Conservation (phyloP, 371 early-diverging fungal genomes). For the Mortierella sp. region DNA sequence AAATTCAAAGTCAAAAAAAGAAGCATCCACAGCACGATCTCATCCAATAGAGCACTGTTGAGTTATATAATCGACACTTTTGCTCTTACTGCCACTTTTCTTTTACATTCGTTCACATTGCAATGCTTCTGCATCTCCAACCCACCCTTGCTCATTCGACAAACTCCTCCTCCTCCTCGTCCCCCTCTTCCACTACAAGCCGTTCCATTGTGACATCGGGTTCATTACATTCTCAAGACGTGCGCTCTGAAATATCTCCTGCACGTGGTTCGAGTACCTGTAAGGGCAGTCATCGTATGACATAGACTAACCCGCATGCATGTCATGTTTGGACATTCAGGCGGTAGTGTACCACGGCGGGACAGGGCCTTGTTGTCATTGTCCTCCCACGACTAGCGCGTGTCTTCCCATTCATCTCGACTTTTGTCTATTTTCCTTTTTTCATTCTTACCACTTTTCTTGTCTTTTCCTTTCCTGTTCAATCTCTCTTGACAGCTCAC, state of each 20-base stretch:
- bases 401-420: not conserved
- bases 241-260: not conserved
- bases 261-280: constrained; percentile 20
- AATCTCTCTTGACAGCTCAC: constrained; percentile 1
- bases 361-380: not conserved
- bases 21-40: no score
- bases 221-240: not conserved
- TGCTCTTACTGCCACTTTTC: not conserved
- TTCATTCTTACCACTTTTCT: not conserved
- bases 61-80: not conserved
- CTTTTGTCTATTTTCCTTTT: not conserved
- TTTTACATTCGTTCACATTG: not conserved
- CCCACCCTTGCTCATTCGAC: constrained; percentile 1
- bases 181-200: not conserved
- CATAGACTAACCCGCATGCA: not conserved
- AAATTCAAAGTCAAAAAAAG: no score
- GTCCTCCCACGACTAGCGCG: constrained; percentile 2
- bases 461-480: not conserved
- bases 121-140: constrained; percentile 21
- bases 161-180: not conserved
- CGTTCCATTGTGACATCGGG: not conserved
- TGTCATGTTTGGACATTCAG: not conserved
- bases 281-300: not conserved
- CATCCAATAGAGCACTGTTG: no score
- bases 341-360: not conserved